A percentile compares a stretch with the other conserved stretches of the same genome.
Conservation (phyloP, 2,329 filamentous ascomycete species). For the Apiospora rasikravindrae region DNA sequence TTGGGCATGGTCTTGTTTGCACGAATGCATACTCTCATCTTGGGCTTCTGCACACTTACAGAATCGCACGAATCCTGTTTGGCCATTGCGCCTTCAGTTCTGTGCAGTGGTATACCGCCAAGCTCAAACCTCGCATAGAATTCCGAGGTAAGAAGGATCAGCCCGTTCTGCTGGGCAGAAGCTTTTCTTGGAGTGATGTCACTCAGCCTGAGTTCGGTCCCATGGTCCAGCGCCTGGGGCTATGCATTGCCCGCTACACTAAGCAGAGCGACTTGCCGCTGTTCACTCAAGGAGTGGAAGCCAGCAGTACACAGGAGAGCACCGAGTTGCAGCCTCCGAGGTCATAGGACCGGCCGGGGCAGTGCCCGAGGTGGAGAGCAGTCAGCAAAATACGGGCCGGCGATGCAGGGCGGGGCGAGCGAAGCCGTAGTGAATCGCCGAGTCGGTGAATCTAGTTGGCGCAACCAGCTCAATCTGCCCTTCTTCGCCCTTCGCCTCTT, state of each 20-base stretch:
- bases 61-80: neutral
- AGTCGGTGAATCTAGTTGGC: neutral
- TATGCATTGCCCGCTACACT: neutral
- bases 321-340: neutral
- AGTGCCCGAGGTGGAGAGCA: neutral
- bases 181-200: neutral
- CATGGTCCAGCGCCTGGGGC: neutral
- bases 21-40: neutral
- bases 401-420: neutral
- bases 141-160: neutral
- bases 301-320: neutral
- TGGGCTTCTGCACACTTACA: neutral
- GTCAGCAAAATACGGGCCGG: conserved; percentile 4
- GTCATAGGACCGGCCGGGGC: neutral
- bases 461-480: neutral
- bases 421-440: neutral
- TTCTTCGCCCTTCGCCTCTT: conserved; percentile 2
- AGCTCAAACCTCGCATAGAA: too few species aligned
- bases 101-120: neutral
- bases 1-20: neutral
- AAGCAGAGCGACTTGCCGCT: neutral
- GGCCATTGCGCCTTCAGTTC: neutral
- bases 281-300: neutral
- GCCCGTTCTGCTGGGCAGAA: neutral
- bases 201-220: neutral